Conservation (phyloP, 257 asterid genomes). For the Solanum habrochaites region DNA sequence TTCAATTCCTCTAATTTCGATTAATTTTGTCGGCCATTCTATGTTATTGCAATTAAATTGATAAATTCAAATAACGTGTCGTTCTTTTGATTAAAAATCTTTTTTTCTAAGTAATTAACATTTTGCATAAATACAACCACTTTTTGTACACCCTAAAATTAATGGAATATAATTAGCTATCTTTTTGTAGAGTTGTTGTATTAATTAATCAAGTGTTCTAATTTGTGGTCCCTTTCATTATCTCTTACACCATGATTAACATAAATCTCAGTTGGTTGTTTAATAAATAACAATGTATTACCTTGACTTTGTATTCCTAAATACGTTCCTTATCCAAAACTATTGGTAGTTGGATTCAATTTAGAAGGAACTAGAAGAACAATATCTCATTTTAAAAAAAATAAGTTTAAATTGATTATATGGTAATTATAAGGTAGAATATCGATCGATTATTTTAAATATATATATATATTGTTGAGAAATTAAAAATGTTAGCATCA, state of each 20-base stretch:
- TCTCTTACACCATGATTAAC: not conserved
- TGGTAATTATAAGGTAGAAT: too few species aligned
- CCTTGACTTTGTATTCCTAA: not conserved
- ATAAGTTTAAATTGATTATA: too few species aligned
- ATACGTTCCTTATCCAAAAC: not conserved
- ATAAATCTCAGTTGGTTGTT: not conserved
- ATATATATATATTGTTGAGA: not conserved
- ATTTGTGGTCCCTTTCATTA: not conserved
- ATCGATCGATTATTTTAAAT: too few species aligned
- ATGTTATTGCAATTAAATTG: not conserved
- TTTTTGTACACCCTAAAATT: not conserved
- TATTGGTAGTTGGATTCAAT: not conserved
- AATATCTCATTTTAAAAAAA: too few species aligned
- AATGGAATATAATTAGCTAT: not conserved
- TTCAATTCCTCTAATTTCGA: not conserved
- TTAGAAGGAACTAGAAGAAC: not conserved
- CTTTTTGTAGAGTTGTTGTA: not conserved
- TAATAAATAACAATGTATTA: not conserved
- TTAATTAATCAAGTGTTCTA: not conserved
- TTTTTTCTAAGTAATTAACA: not conserved
- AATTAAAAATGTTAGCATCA: not conserved
- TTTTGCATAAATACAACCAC: not conserved
- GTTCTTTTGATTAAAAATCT: not conserved
- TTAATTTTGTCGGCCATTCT: not conserved
- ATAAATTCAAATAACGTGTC: not conserved